phyloP scores from a whole-genome alignment of 2,329 filamentous ascomycete genomes.

The Tolypocladium ovalisporum region DNA sequence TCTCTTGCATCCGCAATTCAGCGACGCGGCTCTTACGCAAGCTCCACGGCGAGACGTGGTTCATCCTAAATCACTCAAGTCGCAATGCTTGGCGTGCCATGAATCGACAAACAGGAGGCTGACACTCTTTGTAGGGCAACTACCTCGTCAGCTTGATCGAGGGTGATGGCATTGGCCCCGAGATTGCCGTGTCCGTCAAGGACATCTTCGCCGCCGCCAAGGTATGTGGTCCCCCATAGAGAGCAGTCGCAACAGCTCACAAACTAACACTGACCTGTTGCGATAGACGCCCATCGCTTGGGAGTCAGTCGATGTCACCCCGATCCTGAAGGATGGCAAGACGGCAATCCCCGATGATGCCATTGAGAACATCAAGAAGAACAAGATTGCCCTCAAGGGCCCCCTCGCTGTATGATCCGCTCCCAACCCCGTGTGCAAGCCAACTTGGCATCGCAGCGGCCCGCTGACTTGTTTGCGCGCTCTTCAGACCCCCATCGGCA shows the following conservation, averaged over 20 bases:
- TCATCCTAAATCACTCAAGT: slow-evolving; percentile 30
- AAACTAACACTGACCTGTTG: slow-evolving; percentile 1
- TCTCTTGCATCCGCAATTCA: neutral
- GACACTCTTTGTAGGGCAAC: slow-evolving; percentile 55
- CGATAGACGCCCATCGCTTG: slow-evolving; percentile 77
- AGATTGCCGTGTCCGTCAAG: slow-evolving; percentile 97
- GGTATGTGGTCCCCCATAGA: slow-evolving; percentile 38
- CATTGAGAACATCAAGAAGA: slow-evolving; percentile 86
- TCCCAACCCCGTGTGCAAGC: neutral
- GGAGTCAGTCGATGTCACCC: slow-evolving; percentile 95
- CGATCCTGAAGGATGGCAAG: slow-evolving; percentile 86
- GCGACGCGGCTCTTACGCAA: neutral
- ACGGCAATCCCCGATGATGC: slow-evolving; percentile 88
- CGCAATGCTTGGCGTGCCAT: slow-evolving; percentile 4
- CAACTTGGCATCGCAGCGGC: neutral
- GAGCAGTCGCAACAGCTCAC: neutral
- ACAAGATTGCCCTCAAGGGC: slow-evolving; percentile 96
- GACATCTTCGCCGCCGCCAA: slow-evolving; percentile 95
- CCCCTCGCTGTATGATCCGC: slow-evolving; percentile 69
- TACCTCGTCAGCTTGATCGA: slow-evolving; percentile 96
- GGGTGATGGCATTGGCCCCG: slow-evolving; percentile 96
- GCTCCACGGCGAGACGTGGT: neutral
- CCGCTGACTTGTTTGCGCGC: neutral
- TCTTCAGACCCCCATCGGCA: slow-evolving; percentile 78
- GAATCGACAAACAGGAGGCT: neutral